Conservation (phyloP, 768 basidiomycete species). For the Kwoniella sp. region DNA sequence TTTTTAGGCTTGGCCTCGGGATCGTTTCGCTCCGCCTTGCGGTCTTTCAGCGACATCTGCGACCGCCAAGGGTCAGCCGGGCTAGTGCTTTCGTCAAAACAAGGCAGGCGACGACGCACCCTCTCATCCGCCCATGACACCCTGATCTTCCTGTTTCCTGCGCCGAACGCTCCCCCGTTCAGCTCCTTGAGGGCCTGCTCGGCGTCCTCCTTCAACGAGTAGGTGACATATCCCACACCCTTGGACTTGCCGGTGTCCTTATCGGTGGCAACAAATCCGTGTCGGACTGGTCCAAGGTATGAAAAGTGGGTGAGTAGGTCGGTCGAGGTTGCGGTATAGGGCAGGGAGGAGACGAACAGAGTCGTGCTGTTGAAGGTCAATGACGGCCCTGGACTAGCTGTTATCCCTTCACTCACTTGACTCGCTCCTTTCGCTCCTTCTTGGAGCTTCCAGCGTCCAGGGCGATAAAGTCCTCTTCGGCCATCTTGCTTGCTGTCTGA, state of each 20-base stretch:
- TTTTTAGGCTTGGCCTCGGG: background rate
- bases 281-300: constrained; percentile 87
- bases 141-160: constrained; percentile 67
- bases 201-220: constrained; percentile 84
- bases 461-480: constrained; percentile 23
- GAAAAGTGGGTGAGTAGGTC: constrained; percentile 91
- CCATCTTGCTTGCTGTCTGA: constrained; percentile 5
- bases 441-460: constrained; percentile 10
- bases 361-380: constrained; percentile 55
- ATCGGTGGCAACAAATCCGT: constrained; percentile 87
- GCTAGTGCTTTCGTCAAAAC: background rate
- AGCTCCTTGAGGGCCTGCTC: constrained; percentile 65
- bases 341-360: constrained; percentile 87
- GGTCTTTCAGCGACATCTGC: constrained; percentile 9
- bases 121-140: constrained; percentile 77
- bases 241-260: constrained; percentile 61
- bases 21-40: constrained; percentile 3
- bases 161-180: constrained; percentile 60
- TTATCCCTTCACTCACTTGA: constrained; percentile 31
- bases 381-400: background rate
- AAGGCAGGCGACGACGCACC: constrained; percentile 55
- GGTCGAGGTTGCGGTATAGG: constrained; percentile 81
- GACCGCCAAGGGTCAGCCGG: background rate
- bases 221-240: constrained; percentile 94
- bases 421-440: constrained; percentile 27